These are phyloP conservation scores for Papiliotrema fonsecae DNA, from an alignment of 1,284 basidiomycete species.

Conservation along the genomic window DNA sequence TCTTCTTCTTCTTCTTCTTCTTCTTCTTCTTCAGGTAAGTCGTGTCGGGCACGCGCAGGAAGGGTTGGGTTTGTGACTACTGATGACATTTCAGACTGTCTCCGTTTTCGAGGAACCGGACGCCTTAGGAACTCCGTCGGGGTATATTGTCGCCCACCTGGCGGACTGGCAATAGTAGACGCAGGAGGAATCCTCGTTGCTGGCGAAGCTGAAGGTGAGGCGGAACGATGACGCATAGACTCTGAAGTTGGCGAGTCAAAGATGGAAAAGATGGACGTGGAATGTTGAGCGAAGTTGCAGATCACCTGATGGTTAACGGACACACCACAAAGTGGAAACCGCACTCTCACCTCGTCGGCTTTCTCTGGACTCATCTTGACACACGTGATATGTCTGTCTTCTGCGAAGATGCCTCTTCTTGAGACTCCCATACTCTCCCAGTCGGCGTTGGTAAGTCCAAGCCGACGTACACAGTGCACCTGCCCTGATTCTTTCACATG, in stretches of 20 bases:
- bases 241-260: slow-evolving; percentile 54
- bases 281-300: slow-evolving; percentile 68
- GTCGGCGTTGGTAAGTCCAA: slow-evolving; percentile 57
- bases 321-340: neutral
- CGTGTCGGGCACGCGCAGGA: no score
- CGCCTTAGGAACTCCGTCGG: neutral
- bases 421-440: slow-evolving; percentile 24
- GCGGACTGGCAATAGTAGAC: neutral
- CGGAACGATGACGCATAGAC: slow-evolving; percentile 10
- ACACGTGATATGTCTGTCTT: slow-evolving; percentile 67
- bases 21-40: neutral
- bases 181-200: neutral
- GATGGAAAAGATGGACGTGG: slow-evolving; percentile 74
- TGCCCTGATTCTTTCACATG: slow-evolving; percentile 40
- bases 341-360: slow-evolving; percentile 64
- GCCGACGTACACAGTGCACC: slow-evolving; percentile 75
- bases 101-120: slow-evolving; percentile 5
- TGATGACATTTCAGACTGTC: slow-evolving; percentile 8
- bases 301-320: slow-evolving; percentile 21
- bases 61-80: neutral
- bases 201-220: slow-evolving; percentile 8
- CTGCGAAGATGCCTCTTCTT: slow-evolving; percentile 31
- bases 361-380: slow-evolving; percentile 68
- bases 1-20: neutral
- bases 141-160: neutral